These are phyloP conservation scores for Misopates orontium DNA, from an alignment of 257 asterid species.

Conservation along the genomic window DNA sequence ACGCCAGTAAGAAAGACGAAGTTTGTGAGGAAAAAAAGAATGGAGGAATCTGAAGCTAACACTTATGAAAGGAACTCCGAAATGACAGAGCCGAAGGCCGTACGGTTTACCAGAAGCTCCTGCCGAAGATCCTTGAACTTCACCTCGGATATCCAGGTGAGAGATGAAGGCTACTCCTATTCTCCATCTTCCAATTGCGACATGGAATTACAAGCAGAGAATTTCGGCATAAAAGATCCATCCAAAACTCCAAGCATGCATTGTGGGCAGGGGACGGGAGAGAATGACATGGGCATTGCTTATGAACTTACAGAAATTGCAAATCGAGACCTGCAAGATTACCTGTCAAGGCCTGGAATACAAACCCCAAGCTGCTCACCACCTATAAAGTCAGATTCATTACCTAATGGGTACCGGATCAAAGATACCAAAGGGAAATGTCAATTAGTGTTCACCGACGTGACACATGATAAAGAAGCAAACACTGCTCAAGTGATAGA, in stretches of 20 bases:
- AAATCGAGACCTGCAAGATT: slow-evolving; percentile 30
- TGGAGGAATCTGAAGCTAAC: slow-evolving; percentile 34
- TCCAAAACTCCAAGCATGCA: slow-evolving; percentile 28
- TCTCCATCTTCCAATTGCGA: slow-evolving; percentile 29
- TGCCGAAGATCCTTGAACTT: slow-evolving; percentile 66
- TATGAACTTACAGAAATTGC: slow-evolving; percentile 26
- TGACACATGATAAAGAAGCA: slow-evolving; percentile 64
- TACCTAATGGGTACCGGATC: slow-evolving; percentile 28
- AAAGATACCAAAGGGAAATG: slow-evolving; percentile 56
- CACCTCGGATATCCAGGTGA: slow-evolving; percentile 39
- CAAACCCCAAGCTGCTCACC: slow-evolving; percentile 32
- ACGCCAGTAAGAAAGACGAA: slow-evolving; percentile 42
- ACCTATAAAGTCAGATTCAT: slow-evolving; percentile 32
- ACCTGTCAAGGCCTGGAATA: slow-evolving; percentile 31
- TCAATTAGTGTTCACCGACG: slow-evolving; percentile 64
- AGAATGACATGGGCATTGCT: slow-evolving; percentile 33
- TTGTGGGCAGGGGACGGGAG: slow-evolving; percentile 28
- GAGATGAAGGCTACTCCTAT: slow-evolving; percentile 38
- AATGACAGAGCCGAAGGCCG: slow-evolving; percentile 20
- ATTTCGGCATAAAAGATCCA: slow-evolving; percentile 30
- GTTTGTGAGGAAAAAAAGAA: slow-evolving; percentile 36
- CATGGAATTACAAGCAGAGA: slow-evolving; percentile 33
- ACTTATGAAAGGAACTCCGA: slow-evolving; percentile 38
- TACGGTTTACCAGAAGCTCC: slow-evolving; percentile 48
- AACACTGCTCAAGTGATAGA: slow-evolving; percentile 34